A percentile compares a stretch with the other conserved stretches of the same genome.
Evolutionary conservation across 169 alveolate genomes (phyloP).

Genomic region (Babesia bovis): DNA sequence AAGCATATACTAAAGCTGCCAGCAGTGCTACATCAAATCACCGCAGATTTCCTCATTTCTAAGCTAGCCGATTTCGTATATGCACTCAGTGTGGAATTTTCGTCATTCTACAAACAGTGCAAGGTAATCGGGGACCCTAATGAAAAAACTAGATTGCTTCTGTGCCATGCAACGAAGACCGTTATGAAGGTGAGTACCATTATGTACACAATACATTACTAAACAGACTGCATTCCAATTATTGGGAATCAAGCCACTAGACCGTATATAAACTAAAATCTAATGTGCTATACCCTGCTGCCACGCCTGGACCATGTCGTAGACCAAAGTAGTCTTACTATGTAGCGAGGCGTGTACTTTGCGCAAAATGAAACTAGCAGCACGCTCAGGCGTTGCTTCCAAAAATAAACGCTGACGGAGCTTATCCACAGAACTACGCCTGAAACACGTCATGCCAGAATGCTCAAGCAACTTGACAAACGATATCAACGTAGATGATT

Average conservation of each 20-base stretch:
- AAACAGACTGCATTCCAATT: slow-evolving; percentile 68
- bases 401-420: slow-evolving; percentile 72
- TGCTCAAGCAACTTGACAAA: slow-evolving; percentile 79
- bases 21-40: slow-evolving; percentile 65
- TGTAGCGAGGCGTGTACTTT: slow-evolving; percentile 73
- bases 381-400: slow-evolving; percentile 70
- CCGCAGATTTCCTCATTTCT: slow-evolving; percentile 65
- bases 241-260: slow-evolving; percentile 82
- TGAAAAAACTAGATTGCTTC: slow-evolving; percentile 87
- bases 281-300: slow-evolving; percentile 80
- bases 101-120: slow-evolving; percentile 92
- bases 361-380: slow-evolving; percentile 71
- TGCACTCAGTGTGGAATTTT: slow-evolving; percentile 89
- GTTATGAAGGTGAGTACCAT: slow-evolving; percentile 77
- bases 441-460: slow-evolving; percentile 92
- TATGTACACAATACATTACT: slow-evolving; percentile 54
- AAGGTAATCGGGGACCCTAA: slow-evolving; percentile 89
- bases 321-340: slow-evolving; percentile 76
- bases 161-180: slow-evolving; percentile 87
- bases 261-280: slow-evolving; percentile 72
- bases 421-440: slow-evolving; percentile 85
- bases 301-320: slow-evolving; percentile 79
- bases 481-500: slow-evolving; percentile 18
- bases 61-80: slow-evolving; percentile 92
- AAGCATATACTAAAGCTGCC: slow-evolving; percentile 74